Evolutionary conservation across 164 flowering plant genomes (phyloP), one percentile per base, ranked within the genome.

Genomic region (Brasenia schreberi): DNA sequence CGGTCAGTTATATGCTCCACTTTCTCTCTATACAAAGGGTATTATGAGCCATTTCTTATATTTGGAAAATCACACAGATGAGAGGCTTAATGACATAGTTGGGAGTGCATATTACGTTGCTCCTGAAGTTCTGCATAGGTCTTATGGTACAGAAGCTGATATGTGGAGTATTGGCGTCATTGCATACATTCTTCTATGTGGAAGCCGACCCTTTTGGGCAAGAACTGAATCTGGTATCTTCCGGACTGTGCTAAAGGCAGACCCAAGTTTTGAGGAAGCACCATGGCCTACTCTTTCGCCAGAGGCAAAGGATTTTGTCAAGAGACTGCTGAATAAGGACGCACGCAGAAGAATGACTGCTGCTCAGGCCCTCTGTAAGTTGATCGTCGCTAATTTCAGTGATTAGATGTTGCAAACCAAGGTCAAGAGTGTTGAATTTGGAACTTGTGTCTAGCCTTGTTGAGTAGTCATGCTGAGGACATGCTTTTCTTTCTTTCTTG

Each of bases 161-260:
- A 88, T 91, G 89, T 94, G 99, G 99, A 94, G 99, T 75, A 85
- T 91, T 72, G 99, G 99, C 61, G 99, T 94, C 7, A 91, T 94
- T 77, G 95, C 99, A 19, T 94, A 94, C 67, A 94, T 94, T 73
- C 92, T 94, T 73, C 79, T 94, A 11, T 94, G 99, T 73, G 99
- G 99, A 59, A 91, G 97, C 74, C 83, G 99, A 45, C 99, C 99
- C 12, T 94, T 94, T 71, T 91, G 99, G 99, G 89, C 97, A 7
- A 80, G 99, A 43, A 85, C 97, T 42, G 99, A 94, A 72, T 94
- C 99, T 17, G 97, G 97, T 61, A 91, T 94, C 42, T 94, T 94
- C 68, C 79, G 88, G 62, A 85, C 96, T 68, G 93, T 94, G 63
- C 84, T 94, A 5, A 94, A 89, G 67, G 85, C 96, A 18, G 97